phyloP scores from a whole-genome alignment of 2,329 filamentous ascomycete genomes.

The Eutypella sp. region DNA sequence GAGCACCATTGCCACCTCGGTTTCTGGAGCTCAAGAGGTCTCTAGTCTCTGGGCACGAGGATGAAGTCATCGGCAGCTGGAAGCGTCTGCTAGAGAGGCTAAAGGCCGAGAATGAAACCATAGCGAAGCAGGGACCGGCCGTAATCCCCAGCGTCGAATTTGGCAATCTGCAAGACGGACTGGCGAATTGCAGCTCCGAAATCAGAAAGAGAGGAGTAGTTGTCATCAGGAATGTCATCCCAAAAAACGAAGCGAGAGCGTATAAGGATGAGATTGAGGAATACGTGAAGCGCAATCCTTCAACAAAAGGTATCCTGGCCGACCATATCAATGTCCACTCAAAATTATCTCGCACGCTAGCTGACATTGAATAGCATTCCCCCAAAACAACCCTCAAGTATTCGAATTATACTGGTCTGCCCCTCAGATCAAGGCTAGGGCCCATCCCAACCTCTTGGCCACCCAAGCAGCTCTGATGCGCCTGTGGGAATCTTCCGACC shows the following conservation, averaged over 20 bases:
- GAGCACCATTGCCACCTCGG: slow-evolving; percentile 45
- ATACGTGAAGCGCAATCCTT: slow-evolving; percentile 61
- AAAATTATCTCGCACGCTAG: neutral
- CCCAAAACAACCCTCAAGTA: slow-evolving; percentile 61
- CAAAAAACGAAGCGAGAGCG: slow-evolving; percentile 54
- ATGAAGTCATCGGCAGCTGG: slow-evolving; percentile 44
- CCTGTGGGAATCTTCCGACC: slow-evolving; percentile 54
- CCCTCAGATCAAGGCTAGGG: slow-evolving; percentile 62
- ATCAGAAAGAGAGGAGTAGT: slow-evolving; percentile 57
- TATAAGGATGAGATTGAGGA: slow-evolving; percentile 62
- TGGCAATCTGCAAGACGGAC: slow-evolving; percentile 34
- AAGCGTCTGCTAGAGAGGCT: slow-evolving; percentile 40
- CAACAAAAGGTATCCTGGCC: slow-evolving; percentile 46
- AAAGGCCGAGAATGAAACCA: slow-evolving; percentile 40
- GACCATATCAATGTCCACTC: neutral
- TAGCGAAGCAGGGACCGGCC: slow-evolving; percentile 39
- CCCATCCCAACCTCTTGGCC: slow-evolving; percentile 58
- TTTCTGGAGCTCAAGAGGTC: slow-evolving; percentile 53
- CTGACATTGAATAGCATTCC: slow-evolving; percentile 49
- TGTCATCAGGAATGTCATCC: slow-evolving; percentile 62
- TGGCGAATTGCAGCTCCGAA: slow-evolving; percentile 36
- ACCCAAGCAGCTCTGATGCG: slow-evolving; percentile 59
- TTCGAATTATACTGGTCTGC: slow-evolving; percentile 73
- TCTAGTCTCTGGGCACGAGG: slow-evolving; percentile 46
- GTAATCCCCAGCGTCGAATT: slow-evolving; percentile 52